Evolutionary conservation across 1,284 basidiomycete genomes (phyloP), one percentile per base, ranked within the genome.

Genomic region (Irpex sp.): DNA sequence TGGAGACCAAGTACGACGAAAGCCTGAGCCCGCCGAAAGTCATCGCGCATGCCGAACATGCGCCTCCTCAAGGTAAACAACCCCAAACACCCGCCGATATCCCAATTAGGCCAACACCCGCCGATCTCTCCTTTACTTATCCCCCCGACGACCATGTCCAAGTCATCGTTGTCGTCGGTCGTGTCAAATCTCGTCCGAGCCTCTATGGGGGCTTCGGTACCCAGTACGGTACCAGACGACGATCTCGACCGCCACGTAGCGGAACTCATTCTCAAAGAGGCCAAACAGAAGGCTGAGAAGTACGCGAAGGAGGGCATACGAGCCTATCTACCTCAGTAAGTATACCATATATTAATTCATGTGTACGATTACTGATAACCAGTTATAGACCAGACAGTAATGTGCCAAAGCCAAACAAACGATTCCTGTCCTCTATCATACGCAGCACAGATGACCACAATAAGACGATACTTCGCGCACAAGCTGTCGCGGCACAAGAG

Each of bases 401-500:
- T 70, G 88, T 84, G 0, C 93, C 92, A 0, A 87, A 84, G 68
- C 76, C 95, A n/a, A 97, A 97, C 78, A 97, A 96, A 72, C 90
- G 93, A 1, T 97, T 97, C 75, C 79, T 97, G 19, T 85, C 88
- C 0, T 89, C 90, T 26, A 93, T 97, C 64, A 95, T 97, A 61
- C 86, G 88, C 64, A 94, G 85, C 66, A 96, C 95, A 2, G 94
- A 95, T 71, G 94, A 95, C 62, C 95, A 97, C 73, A 97, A 97
- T 74, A 87, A 88, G 74, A 87, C 90, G 11, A 79, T 97, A 17
- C 77, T 95, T 7, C 83, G 87, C 50, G 83, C 89, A 17, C 93
- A 97, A 75, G 88, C 90, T 0, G 75, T 83, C 17, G 87, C 89
- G 35, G 92, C 92, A 0, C 80, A 89, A 66, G 89, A 92, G 67